A percentile compares a stretch with the other conserved stretches of the same genome.
Conservation (phyloP, 345 rosid genomes). For the Hevea brasiliensis region DNA sequence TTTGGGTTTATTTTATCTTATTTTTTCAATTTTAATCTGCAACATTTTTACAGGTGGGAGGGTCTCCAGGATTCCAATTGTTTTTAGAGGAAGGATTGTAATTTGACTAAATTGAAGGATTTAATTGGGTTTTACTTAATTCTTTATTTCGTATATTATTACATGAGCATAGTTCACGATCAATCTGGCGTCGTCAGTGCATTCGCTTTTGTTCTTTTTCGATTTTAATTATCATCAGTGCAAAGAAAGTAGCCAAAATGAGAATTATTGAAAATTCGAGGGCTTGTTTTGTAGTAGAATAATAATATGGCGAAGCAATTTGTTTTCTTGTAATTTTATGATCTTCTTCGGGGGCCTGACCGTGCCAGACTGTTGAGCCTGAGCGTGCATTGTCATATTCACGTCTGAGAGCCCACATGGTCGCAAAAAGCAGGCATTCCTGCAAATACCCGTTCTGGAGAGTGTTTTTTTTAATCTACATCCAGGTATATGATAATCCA, state of each 20-base stretch:
- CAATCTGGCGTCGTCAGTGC: too few species aligned
- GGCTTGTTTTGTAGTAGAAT: conserved; percentile 2
- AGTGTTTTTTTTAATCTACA: background rate
- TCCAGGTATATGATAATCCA: background rate
- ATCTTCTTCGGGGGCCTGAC: too few species aligned
- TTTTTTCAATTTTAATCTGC: conserved; percentile 1
- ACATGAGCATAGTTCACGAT: too few species aligned
- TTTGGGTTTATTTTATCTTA: background rate
- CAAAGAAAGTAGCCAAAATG: background rate
- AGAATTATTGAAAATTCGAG: background rate
- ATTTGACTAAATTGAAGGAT: conserved; percentile 34
- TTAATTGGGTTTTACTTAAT: conserved; percentile 29
- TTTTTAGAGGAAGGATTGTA: conserved; percentile 35
- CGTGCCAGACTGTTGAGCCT: background rate
- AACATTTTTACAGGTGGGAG: conserved; percentile 30
- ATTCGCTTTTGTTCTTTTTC: too few species aligned
- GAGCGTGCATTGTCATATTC: background rate
- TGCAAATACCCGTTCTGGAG: too few species aligned
- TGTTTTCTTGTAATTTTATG: background rate
- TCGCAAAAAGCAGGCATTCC: background rate
- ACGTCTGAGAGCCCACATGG: background rate
- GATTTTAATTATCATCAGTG: too few species aligned
- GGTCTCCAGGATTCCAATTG: conserved; percentile 22
- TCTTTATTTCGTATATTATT: conserved; percentile 23
- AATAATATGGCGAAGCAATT: background rate